These are phyloP conservation scores for Leucocoprinus sp. DNA, from an alignment of 768 basidiomycete species.

Conservation along the genomic window DNA sequence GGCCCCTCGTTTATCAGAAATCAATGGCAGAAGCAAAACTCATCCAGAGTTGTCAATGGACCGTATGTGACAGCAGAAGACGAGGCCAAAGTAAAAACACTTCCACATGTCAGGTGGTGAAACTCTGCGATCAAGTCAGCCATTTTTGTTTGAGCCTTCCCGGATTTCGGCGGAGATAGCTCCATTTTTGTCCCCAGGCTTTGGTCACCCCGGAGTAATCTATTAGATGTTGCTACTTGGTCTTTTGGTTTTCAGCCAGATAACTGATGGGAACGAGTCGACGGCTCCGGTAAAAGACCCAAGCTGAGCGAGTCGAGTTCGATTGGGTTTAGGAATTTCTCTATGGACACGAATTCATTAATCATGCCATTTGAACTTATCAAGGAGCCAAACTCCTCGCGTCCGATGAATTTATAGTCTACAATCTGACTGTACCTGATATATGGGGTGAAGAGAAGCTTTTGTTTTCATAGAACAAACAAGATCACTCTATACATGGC, in stretches of 20 bases:
- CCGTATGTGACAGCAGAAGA: too few relatives aligned
- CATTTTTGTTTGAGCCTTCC: conserved; percentile 22
- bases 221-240: background rate
- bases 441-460: conserved; percentile 28
- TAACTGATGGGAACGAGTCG: conserved; percentile 31
- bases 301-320: conserved; percentile 5
- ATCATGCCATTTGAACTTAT: conserved; percentile 3
- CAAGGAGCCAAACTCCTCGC: conserved; percentile 9
- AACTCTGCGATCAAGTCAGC: conserved; percentile 20
- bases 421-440: conserved; percentile 29
- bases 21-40: conserved; percentile 7
- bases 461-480: conserved; percentile 27
- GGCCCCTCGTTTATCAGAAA: conserved; percentile 7
- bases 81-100: too few relatives aligned
- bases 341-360: conserved; percentile 7
- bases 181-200: conserved; percentile 2
- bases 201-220: conserved; percentile 5
- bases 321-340: conserved; percentile 8
- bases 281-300: too few relatives aligned
- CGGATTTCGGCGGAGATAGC: conserved; percentile 32
- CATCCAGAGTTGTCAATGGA: conserved; percentile 2
- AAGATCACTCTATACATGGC: conserved; percentile 34
- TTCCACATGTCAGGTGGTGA: conserved; percentile 14
- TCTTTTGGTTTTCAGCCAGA: background rate
- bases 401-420: conserved; percentile 12